Evolutionary conservation across 495 filamentous ascomycete species (phyloP), one percentile per base, ranked within the genome.

Genomic region (Penicillium paxilli): DNA sequence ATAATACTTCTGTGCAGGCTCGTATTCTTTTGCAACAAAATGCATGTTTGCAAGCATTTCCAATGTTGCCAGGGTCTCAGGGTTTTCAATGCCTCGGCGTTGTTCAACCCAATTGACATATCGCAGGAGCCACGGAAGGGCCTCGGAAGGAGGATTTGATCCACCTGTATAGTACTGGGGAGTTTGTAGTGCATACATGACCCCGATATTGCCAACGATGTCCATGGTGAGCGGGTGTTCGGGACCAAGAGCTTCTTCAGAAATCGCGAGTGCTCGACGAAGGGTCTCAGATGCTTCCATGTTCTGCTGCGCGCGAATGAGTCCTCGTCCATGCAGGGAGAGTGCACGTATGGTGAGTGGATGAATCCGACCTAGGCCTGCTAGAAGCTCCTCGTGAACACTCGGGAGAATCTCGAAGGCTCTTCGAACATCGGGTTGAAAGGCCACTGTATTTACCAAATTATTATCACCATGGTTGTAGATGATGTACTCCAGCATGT

Each of bases 241-340:
- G 2, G 63, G 53, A 0, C 71, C 71, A 0, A 72, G 44, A 0
- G 51, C 38, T 44, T 74, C 69, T 22, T 74, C 71, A 2, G 65
- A 62, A 9, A 54, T 64, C n/a, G 69, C 55, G 1, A 74, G 63
- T 6, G 66, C 71, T 6, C 69, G 69, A 0, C 71, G 69, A 7
- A 72, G 52, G 1, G 66, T 69, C 46, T 74, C 71, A 1, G 66
- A 71, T 0, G 69, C 57, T 16, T 55, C 51, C 16, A 62, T 47
- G 5, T 35, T 55, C 38, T 59, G 50, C 5, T 66, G 49, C 10
- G 62, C 54, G 16, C 64, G 53, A 5, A 56, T 60, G 16, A 67
- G 53, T 4, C 50, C 60, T 22, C 54, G 55, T 1, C 68, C 69
- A 8, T 60, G 48, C 1, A 74, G 52, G 11, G 55, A 58, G 30